Evolutionary conservation across 148 eudicot species (phyloP).

Genomic region (Pouteria glomerata): DNA sequence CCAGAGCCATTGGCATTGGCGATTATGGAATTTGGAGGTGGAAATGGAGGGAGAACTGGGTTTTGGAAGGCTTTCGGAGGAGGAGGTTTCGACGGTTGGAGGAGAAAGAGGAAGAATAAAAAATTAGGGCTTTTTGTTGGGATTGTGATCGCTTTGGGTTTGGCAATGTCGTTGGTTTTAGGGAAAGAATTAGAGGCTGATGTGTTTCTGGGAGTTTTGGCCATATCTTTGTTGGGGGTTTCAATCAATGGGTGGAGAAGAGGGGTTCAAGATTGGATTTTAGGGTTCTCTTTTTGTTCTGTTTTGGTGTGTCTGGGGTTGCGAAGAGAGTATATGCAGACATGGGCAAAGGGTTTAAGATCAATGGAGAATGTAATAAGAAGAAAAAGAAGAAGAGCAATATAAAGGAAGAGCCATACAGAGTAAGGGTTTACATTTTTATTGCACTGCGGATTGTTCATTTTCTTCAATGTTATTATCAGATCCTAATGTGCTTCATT

Average conservation of each 20-base stretch:
- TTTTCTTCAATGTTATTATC: neutral
- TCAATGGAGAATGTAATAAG: conserved; percentile 13
- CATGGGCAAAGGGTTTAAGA: conserved; percentile 26
- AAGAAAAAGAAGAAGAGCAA: conserved; percentile 25
- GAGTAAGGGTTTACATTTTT: neutral
- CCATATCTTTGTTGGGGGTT: conserved; percentile 29
- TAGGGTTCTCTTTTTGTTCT: conserved; percentile 68
- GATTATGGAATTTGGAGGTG: conserved; percentile 42
- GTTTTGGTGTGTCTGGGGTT: conserved; percentile 47
- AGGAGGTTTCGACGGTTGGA: conserved; percentile 47
- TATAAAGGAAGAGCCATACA: neutral
- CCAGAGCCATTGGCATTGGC: conserved; percentile 63
- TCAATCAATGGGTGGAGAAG: conserved; percentile 36
- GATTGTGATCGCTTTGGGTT: conserved; percentile 26
- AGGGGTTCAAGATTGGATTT: conserved; percentile 44
- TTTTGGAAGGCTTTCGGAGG: conserved; percentile 33
- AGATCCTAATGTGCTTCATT: neutral
- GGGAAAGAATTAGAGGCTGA: conserved; percentile 30
- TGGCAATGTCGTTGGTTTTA: conserved; percentile 33
- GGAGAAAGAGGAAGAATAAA: conserved; percentile 23
- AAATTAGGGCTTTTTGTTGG: conserved; percentile 48
- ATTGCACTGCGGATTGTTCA: conserved; percentile 10
- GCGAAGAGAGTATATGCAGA: conserved; percentile 30
- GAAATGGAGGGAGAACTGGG: conserved; percentile 52
- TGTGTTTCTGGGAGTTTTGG: conserved; percentile 25